Conservation (phyloP, 73 alveolate genomes). For the Effrenium voratum region DNA sequence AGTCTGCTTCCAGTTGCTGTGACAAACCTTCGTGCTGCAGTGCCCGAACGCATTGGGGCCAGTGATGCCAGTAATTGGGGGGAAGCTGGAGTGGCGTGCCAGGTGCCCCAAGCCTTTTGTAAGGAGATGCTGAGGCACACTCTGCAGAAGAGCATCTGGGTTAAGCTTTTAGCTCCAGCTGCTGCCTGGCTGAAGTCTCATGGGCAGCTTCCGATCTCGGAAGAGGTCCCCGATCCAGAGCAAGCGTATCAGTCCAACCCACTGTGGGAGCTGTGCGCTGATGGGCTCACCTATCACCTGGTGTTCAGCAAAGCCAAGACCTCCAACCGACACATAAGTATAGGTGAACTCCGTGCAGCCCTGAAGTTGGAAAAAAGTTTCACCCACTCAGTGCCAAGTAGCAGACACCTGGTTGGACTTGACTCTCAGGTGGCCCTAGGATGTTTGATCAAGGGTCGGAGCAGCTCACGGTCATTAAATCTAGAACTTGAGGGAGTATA, state of each 20-base stretch:
- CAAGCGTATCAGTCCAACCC: not conserved
- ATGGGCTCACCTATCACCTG: not conserved
- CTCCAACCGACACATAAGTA: not conserved
- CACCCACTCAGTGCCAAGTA: not conserved
- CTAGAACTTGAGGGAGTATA: not conserved
- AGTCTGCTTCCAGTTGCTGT: not conserved
- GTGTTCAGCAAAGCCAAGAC: not conserved
- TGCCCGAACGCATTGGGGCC: not conserved
- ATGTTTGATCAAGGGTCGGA: not conserved
- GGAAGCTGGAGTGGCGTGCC: conserved; percentile 10
- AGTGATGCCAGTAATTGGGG: conserved; percentile 58
- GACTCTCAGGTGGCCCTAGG: conserved; percentile 20
- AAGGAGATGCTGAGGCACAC: not conserved
- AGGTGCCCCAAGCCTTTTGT: not conserved
- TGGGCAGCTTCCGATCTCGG: not conserved
- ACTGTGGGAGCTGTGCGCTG: not conserved
- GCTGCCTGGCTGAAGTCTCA: not conserved
- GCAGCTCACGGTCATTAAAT: not conserved
- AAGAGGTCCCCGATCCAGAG: not conserved
- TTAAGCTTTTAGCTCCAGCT: not conserved
- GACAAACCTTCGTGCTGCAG: not conserved
- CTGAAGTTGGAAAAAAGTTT: not conserved
- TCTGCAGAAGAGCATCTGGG: conserved; percentile 30
- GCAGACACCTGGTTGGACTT: not conserved
- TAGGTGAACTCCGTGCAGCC: conserved; percentile 11